phyloP scores from a whole-genome alignment of 169 alveolate genomes.

The Toxoplasma gondii region DNA sequence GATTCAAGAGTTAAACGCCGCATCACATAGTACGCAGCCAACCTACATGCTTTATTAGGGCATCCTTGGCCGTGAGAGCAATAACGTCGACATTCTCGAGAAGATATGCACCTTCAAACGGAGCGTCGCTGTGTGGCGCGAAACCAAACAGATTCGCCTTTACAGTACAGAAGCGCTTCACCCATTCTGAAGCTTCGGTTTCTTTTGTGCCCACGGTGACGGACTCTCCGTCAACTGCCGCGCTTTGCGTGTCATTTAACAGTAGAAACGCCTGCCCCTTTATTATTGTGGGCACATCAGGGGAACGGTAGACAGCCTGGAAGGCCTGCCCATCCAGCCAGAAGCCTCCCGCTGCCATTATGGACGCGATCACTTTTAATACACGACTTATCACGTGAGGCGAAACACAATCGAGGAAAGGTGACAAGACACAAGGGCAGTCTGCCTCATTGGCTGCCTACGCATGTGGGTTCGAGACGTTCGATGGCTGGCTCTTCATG shows the following conservation, averaged over 20 bases:
- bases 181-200: constrained; percentile 34
- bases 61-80: neutral
- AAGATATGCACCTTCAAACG: constrained; percentile 64
- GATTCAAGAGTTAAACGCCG: neutral
- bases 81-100: constrained; percentile 45
- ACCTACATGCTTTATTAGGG: neutral
- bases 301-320: constrained; percentile 40
- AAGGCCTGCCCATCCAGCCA: constrained; percentile 64
- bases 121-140: constrained; percentile 58
- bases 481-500: neutral
- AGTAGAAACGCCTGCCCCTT: constrained; percentile 49
- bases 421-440: neutral
- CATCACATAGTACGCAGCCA: neutral
- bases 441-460: neutral
- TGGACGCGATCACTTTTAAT: neutral
- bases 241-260: constrained; percentile 47
- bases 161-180: constrained; percentile 54
- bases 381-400: too few relatives aligned
- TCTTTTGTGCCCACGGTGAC: neutral
- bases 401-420: neutral
- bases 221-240: constrained; percentile 55
- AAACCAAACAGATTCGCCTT: constrained; percentile 50
- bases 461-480: neutral
- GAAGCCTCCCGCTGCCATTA: constrained; percentile 21
- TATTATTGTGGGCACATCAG: constrained; percentile 28